Base-by-base conservation (phyloP, 768 basidiomycete genomes). In the Mycena latifolia region DNA sequence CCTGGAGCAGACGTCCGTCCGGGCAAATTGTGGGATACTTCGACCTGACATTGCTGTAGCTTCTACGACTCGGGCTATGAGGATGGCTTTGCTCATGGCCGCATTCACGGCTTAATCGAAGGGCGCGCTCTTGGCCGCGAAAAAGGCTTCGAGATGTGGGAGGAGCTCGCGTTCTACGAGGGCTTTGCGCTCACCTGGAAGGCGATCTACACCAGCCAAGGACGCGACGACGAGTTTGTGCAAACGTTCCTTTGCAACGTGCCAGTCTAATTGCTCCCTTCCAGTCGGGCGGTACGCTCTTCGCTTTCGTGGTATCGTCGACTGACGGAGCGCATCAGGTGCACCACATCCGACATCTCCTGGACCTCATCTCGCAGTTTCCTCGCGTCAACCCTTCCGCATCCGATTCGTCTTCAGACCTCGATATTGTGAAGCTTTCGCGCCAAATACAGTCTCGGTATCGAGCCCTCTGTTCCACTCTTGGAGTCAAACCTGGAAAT, bases 131-230 rank as follows among this genome's bases (percentile, higher is more conserved):
- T 98, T 20, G 97, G 96, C 2, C 85, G 90, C 59, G 92, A 95
- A 71, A 96, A 97, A 71, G 94, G 93, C 0, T 98, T 90, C 76
- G 96, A 97, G 78, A 89, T 98, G 78, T 98, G 96, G 95, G 96
- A 98, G 77, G 97, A 99, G 77, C 85, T 99, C 15, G 96, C 94
- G 2, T 98, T 91, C 72, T 96, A 96, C 75, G 87, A 96, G 71
- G 97, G 96, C 7, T 92, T 92, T 71, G 94, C 94, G 3, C 66
- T 72, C 59, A 86, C 89, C 60, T 98, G 94, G 93, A 76, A 80
- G 64, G 81, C 81, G 2, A 78, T 93, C 57, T 80, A 81, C 45
- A 71, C 77, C 24, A 78, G 77, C 56, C 81, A 83, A 60, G 78
- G 76, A 5, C 75, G 76, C 17, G 75, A 73, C 52, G 83, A 89